These are phyloP conservation scores for Halophytophthora batemanensis DNA, from an alignment of 352 stramenopile genomes.

Conservation along the genomic window DNA sequence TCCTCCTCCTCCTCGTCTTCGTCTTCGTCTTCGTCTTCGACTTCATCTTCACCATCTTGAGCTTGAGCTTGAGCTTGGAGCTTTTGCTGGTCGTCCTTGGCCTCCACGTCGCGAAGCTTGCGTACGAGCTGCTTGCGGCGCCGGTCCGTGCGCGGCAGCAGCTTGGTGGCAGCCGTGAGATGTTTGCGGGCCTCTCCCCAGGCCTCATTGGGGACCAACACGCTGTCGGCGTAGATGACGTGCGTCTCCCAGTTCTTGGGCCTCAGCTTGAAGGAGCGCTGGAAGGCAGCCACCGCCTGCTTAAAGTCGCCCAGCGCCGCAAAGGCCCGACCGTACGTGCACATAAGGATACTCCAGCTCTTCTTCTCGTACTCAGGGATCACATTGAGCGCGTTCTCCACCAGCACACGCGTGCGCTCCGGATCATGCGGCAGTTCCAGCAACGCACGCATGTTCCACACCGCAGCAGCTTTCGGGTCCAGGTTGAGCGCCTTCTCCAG, in stretches of 20 bases:
- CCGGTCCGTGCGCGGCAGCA: conserved; percentile 57
- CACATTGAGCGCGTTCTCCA: conserved; percentile 65
- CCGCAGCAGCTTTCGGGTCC: conserved; percentile 51
- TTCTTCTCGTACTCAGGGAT: conserved; percentile 78
- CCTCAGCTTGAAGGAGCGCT: conserved; percentile 75
- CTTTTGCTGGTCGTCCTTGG: conserved; percentile 20
- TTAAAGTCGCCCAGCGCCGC: conserved; percentile 65
- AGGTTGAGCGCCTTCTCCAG: conserved; percentile 77
- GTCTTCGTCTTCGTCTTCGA: conserved; percentile 17
- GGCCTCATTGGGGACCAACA: conserved; percentile 69
- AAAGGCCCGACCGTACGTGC: conserved; percentile 77
- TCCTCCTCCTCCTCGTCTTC: conserved; percentile 20
- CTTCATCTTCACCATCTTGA: conserved; percentile 9
- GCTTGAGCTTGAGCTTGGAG: conserved; percentile 12
- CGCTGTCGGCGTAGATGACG: conserved; percentile 78
- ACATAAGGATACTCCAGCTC: conserved; percentile 84
- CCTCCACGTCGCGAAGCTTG: conserved; percentile 57
- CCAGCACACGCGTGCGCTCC: conserved; percentile 64
- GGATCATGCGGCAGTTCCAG: conserved; percentile 66
- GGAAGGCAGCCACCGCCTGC: conserved; percentile 74
- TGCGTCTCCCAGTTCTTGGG: conserved; percentile 84
- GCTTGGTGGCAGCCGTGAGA: conserved; percentile 50
- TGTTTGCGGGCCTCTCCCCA: conserved; percentile 75
- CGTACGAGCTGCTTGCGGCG: conserved; percentile 45
- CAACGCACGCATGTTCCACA: conserved; percentile 83